phyloP scores from a whole-genome alignment of 2,329 filamentous ascomycete species.

The Hypoxylon sp. region DNA sequence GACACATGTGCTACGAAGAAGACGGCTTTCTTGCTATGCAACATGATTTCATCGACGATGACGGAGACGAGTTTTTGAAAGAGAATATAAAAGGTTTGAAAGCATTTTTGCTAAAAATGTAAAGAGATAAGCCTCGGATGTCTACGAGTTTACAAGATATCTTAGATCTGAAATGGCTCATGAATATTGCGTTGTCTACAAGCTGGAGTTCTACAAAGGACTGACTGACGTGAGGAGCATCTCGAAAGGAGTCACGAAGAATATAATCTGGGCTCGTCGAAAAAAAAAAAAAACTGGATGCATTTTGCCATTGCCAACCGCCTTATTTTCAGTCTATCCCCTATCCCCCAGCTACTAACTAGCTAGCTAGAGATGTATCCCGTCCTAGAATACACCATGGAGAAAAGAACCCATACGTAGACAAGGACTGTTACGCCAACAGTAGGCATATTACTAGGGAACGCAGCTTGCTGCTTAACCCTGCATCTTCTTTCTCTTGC shows the following conservation, averaged over 20 bases:
- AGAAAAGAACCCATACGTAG: slow-evolving; percentile 16
- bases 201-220: background rate
- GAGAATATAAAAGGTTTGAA: too few relatives aligned
- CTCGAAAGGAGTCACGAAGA: background rate
- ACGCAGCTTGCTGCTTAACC: slow-evolving; percentile 72
- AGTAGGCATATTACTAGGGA: slow-evolving; percentile 1
- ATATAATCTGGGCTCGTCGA: slow-evolving; percentile 12
- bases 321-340: slow-evolving; percentile 28
- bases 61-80: background rate
- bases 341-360: background rate
- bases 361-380: slow-evolving; percentile 20
- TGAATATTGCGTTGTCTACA: background rate
- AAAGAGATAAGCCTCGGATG: too few relatives aligned
- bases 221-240: too few relatives aligned
- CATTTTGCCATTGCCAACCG: slow-evolving; percentile 16
- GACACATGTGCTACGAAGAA: background rate
- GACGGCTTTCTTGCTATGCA: background rate
- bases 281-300: too few relatives aligned
- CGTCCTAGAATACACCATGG: slow-evolving; percentile 8
- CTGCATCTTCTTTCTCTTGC: slow-evolving; percentile 96
- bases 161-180: background rate
- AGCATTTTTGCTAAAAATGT: too few relatives aligned
- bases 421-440: slow-evolving; percentile 1
- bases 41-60: background rate
- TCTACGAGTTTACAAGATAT: background rate